Evolutionary conservation across 2,329 filamentous ascomycete genomes (phyloP), one percentile per base, ranked within the genome.

Genomic region (Leptographium flavum): DNA sequence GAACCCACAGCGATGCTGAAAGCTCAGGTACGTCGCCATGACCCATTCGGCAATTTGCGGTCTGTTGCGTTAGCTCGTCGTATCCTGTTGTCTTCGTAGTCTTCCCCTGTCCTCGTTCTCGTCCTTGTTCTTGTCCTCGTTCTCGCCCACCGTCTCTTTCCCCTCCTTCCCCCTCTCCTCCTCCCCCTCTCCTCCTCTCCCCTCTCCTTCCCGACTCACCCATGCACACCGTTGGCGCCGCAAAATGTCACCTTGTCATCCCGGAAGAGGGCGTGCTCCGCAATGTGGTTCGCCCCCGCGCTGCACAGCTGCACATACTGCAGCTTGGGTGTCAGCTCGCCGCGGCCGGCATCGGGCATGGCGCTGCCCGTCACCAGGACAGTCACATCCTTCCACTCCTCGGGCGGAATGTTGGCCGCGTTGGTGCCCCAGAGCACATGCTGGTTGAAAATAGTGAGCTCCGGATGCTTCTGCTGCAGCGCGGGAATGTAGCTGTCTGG

Each of bases 21-120:
- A 69, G 50, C 73, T 66, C 2, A 76, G 57, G 51, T 66, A 75
- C 0, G 70, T 74, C 19, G 61, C 56, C 23, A 75, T 67, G 6
- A 76, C 63, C 73, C 73, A 76, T 56, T 76, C 73, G 0, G 71
- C 59, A 49, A 76, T 76, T 52, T 75, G 72, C 2, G 72, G 71
- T 1, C 71, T 74, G 39, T 5, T 2, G 1, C 11, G 6, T n/a
- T 7, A 32, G 39, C 13, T 15, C 17, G n/a, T n/a, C n/a, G n/a
- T n/a, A n/a, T n/a, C n/a, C n/a, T n/a, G n/a, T n/a, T n/a, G n/a
- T n/a, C n/a, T n/a, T n/a, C n/a, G n/a, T n/a, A n/a, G n/a, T n/a
- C n/a, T n/a, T n/a, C n/a, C n/a, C n/a, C n/a, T n/a, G n/a, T n/a
- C n/a, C n/a, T n/a, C n/a, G n/a, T n/a, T n/a, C n/a, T n/a, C n/a